These are phyloP conservation scores for Aspergillus cavernicola DNA, from an alignment of 495 filamentous ascomycete genomes.

Conservation along the genomic window DNA sequence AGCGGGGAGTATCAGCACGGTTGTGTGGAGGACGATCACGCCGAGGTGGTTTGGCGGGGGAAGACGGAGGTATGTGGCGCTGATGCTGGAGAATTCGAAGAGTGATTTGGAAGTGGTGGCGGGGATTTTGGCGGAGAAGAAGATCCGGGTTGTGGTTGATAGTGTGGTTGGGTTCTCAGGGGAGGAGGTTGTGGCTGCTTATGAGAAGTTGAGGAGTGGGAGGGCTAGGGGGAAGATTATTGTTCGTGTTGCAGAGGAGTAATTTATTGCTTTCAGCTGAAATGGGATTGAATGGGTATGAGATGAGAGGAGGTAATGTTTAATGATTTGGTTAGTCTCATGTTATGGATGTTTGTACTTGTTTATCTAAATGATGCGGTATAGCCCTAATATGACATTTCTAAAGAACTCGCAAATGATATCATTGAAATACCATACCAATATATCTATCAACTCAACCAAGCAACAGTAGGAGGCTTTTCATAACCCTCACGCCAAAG, in stretches of 20 bases:
- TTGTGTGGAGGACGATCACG: conserved; percentile 29
- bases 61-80: conserved; percentile 49
- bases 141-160: conserved; percentile 59
- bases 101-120: conserved; percentile 54
- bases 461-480: too few species aligned
- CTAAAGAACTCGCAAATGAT: too few species aligned
- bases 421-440: too few species aligned
- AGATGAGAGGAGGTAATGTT: too few species aligned
- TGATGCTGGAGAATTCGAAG: conserved; percentile 34
- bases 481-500: too few species aligned
- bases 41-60: conserved; percentile 65
- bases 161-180: conserved; percentile 49
- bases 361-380: too few species aligned
- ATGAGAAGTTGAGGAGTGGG: conserved; percentile 57
- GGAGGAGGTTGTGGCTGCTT: conserved; percentile 59
- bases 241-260: conserved; percentile 45
- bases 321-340: too few species aligned
- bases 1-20: conserved; percentile 24
- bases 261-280: background rate
- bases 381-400: too few species aligned
- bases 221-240: conserved; percentile 68
- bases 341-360: too few species aligned
- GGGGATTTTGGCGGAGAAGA: conserved; percentile 58
- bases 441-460: too few species aligned
- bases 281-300: too few species aligned